Conservation (phyloP, 805 yeast species). For the Ascoidea asiatica region DNA sequence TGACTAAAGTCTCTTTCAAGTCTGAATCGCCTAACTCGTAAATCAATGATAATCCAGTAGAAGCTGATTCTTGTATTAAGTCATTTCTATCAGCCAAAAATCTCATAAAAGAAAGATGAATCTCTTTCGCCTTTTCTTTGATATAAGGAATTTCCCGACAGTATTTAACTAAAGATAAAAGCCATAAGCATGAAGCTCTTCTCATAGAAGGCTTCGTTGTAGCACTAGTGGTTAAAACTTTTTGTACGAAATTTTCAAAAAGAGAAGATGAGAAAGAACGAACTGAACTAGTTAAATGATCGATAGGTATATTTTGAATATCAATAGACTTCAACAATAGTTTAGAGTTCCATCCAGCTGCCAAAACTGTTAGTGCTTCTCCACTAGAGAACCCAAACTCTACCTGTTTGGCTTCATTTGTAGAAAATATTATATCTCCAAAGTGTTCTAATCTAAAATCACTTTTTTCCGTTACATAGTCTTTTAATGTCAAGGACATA, state of each 20-base stretch:
- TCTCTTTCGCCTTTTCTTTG: slow-evolving; percentile 31
- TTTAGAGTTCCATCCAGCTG: slow-evolving; percentile 65
- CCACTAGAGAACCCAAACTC: slow-evolving; percentile 72
- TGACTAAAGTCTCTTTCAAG: slow-evolving; percentile 59
- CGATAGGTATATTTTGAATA: slow-evolving; percentile 24
- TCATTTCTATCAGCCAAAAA: slow-evolving; percentile 77
- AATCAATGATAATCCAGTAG: slow-evolving; percentile 72
- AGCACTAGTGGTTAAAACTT: slow-evolving; percentile 37
- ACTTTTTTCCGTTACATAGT: slow-evolving; percentile 16
- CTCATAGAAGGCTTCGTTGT: slow-evolving; percentile 64
- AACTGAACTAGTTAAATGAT: slow-evolving; percentile 6
- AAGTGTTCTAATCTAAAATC: slow-evolving; percentile 25
- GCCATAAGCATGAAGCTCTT: slow-evolving; percentile 75
- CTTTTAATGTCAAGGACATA: slow-evolving; percentile 28
- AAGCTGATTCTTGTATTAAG: slow-evolving; percentile 81
- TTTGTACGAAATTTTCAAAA: slow-evolving; percentile 23
- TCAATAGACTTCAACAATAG: slow-evolving; percentile 40
- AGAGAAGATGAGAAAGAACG: slow-evolving; percentile 7
- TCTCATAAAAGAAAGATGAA: slow-evolving; percentile 65
- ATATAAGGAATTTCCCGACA: slow-evolving; percentile 37
- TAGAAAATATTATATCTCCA: slow-evolving; percentile 36
- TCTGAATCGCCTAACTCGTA: slow-evolving; percentile 65
- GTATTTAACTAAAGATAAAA: slow-evolving; percentile 66
- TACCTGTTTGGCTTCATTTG: slow-evolving; percentile 55
- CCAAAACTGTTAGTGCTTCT: slow-evolving; percentile 63